Percentiles rank a stretch among this genome's conserved stretches.
phyloP scores from a whole-genome alignment of 768 basidiomycete genomes.

The Boletus coccyginus region DNA sequence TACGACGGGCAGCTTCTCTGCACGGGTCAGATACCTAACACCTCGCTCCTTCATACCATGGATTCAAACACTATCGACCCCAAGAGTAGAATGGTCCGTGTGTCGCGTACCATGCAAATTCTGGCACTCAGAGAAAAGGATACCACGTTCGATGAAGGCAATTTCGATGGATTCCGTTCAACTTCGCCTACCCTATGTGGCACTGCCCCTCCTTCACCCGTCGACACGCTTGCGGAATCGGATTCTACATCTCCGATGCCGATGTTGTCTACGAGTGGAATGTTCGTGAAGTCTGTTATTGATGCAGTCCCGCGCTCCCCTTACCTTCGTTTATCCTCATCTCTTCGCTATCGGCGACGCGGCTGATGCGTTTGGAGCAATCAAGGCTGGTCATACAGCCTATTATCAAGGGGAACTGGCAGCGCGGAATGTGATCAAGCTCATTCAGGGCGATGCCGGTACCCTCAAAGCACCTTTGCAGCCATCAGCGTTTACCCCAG shows the following conservation, averaged over 20 bases:
- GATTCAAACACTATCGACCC: conserved; percentile 41
- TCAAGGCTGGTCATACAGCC: conserved; percentile 57
- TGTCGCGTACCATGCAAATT: conserved; percentile 53
- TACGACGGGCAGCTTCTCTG: conserved; percentile 45
- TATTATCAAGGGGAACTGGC: conserved; percentile 53
- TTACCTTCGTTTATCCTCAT: conserved; percentile 38
- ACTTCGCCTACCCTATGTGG: conserved; percentile 7
- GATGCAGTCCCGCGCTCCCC: conserved; percentile 22
- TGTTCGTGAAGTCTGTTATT: neutral
- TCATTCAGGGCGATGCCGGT: conserved; percentile 32
- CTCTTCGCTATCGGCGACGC: conserved; percentile 64
- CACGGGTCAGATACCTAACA: conserved; percentile 61
- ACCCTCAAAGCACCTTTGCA: neutral
- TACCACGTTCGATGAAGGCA: neutral
- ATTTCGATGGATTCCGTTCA: neutral
- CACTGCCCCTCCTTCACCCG: conserved; percentile 5
- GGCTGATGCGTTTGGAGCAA: conserved; percentile 63
- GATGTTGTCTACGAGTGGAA: neutral
- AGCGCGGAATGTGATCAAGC: conserved; percentile 49
- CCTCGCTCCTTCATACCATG: conserved; percentile 41
- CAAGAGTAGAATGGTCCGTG: conserved; percentile 39
- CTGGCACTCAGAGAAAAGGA: neutral
- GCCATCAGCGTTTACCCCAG: neutral
- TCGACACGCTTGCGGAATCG: conserved; percentile 9
- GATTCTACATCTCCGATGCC: neutral